Conservation (phyloP, 306 rosid species). For the Castanea sativa region DNA sequence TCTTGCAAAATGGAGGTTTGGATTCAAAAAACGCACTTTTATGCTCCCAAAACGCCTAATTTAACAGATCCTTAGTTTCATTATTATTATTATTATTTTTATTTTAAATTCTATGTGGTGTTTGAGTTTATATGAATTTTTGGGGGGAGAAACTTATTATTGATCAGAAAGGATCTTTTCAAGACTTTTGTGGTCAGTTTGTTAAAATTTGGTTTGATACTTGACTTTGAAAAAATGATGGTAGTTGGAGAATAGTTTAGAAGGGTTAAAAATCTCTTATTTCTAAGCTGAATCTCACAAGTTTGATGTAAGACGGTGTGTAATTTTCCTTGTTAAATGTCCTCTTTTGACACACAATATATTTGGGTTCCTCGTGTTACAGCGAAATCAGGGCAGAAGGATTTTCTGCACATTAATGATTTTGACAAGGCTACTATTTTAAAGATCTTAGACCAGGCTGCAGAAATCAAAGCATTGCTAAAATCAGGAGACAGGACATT, state of each 20-base stretch:
- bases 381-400: conserved; percentile 59
- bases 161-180: not conserved
- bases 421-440: conserved; percentile 70
- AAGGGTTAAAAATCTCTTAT: not conserved
- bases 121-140: not conserved
- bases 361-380: conserved; percentile 5
- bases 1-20: no score
- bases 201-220: not conserved
- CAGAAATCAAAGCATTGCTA: conserved; percentile 72
- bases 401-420: conserved; percentile 81
- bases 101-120: not conserved
- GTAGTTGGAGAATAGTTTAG: not conserved
- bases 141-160: not conserved
- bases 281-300: not conserved
- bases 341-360: not conserved
- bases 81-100: no score
- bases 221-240: no score
- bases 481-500: conserved; percentile 83
- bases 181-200: not conserved
- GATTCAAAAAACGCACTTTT: no score
- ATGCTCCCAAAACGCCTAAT: no score
- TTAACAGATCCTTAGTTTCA: no score
- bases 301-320: not conserved
- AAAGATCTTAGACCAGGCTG: conserved; percentile 77
- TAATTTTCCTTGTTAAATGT: not conserved